Percentiles rank a stretch among this genome's conserved stretches.
Evolutionary conservation across 1,139 yeast species (phyloP).

Genomic region (Lodderomyces oxycetoniae): DNA sequence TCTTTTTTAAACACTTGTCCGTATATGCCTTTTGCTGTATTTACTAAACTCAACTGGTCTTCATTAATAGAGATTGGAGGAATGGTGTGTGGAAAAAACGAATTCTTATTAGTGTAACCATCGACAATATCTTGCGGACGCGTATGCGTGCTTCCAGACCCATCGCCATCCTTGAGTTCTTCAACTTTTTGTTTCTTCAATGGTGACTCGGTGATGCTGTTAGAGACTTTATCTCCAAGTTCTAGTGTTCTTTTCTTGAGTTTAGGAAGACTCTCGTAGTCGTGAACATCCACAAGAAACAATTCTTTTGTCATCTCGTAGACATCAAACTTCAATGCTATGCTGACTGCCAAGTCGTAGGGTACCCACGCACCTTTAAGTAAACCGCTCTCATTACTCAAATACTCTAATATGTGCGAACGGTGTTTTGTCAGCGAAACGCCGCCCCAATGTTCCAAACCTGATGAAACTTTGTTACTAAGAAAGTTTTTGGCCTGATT

Average conservation of each 20-base stretch:
- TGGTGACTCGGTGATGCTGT: conserved; percentile 28
- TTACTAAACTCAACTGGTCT: conserved; percentile 31
- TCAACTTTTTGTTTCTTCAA: conserved; percentile 25
- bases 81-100: conserved; percentile 49
- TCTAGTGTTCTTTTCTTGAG: conserved; percentile 18
- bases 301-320: conserved; percentile 37
- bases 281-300: conserved; percentile 45
- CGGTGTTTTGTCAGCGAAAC: too few relatives aligned
- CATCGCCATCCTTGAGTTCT: not conserved
- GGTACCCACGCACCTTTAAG: conserved; percentile 43
- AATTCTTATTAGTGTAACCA: not conserved
- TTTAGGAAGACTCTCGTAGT: conserved; percentile 37
- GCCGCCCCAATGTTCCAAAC: conserved; percentile 26
- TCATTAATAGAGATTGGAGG: conserved; percentile 45
- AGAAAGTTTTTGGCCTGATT: conserved; percentile 29
- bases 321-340: conserved; percentile 40
- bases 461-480: conserved; percentile 31
- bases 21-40: conserved; percentile 53
- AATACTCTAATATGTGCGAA: conserved; percentile 25
- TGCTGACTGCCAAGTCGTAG: conserved; percentile 40
- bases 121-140: not conserved
- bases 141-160: not conserved
- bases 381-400: conserved; percentile 21
- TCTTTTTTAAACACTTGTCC: conserved; percentile 43
- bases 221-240: conserved; percentile 11